phyloP scores from a whole-genome alignment of 345 rosid species.

The Euphorbia tirucalli region DNA sequence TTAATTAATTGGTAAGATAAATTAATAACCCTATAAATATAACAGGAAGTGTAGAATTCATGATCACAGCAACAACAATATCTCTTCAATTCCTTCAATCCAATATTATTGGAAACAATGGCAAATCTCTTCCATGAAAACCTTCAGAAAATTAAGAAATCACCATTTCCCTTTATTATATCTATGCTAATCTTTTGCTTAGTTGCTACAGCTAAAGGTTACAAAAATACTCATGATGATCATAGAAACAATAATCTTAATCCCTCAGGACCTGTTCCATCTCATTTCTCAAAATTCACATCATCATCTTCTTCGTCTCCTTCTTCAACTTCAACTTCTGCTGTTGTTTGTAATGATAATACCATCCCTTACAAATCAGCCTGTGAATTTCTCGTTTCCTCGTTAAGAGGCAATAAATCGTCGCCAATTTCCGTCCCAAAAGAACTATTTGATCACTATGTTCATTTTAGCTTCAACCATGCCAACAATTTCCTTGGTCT shows the following conservation, averaged over 20 bases:
- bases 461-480: constrained; percentile 33
- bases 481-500: background rate
- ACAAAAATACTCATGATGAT: background rate
- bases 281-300: constrained; percentile 47
- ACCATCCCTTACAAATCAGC: constrained; percentile 14
- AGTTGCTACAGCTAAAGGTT: background rate
- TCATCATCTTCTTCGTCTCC: background rate
- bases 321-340: background rate
- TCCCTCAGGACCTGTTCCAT: constrained; percentile 17
- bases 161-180: background rate
- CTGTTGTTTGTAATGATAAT: background rate
- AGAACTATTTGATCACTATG: constrained; percentile 32
- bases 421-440: constrained; percentile 8
- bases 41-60: background rate
- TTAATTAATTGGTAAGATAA: too few species aligned
- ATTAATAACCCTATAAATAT: constrained; percentile 8
- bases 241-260: too few species aligned
- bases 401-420: background rate
- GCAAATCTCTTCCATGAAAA: constrained; percentile 8
- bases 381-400: constrained; percentile 6
- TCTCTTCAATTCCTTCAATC: background rate
- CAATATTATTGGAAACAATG: background rate
- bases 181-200: background rate
- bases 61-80: background rate
- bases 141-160: background rate